Conservation (phyloP, 768 basidiomycete genomes). For the Auricularia sp. region DNA sequence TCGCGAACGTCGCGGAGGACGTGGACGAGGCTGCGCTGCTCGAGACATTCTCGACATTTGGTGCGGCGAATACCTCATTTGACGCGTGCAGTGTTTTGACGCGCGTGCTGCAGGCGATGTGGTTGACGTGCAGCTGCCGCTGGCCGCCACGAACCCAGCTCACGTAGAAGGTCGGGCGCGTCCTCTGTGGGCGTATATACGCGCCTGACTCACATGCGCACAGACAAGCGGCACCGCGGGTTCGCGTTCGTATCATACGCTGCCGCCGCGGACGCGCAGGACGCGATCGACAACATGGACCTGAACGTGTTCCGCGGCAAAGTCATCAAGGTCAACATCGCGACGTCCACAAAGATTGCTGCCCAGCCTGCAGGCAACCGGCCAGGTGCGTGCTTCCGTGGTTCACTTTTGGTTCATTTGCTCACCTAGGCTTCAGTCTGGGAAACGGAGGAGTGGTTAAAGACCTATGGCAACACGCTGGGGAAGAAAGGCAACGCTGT, state of each 20-base stretch:
- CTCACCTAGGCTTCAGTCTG: slow-evolving; percentile 48
- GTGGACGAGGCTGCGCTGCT: slow-evolving; percentile 70
- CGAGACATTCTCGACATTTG: slow-evolving; percentile 79
- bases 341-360: slow-evolving; percentile 68
- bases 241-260: slow-evolving; percentile 89
- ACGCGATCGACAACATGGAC: slow-evolving; percentile 99
- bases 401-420: not conserved
- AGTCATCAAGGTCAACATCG: slow-evolving; percentile 74
- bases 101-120: slow-evolving; percentile 58
- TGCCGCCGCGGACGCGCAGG: slow-evolving; percentile 75
- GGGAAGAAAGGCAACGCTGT: slow-evolving; percentile 17
- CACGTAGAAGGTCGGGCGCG: slow-evolving; percentile 42
- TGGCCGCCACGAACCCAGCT: slow-evolving; percentile 60
- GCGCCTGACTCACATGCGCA: slow-evolving; percentile 6
- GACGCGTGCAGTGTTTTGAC: not conserved
- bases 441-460: slow-evolving; percentile 92
- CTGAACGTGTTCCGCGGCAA: slow-evolving; percentile 76
- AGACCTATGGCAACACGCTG: slow-evolving; percentile 47
- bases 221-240: slow-evolving; percentile 78
- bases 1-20: slow-evolving; percentile 76
- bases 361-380: slow-evolving; percentile 57
- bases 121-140: slow-evolving; percentile 82
- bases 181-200: not conserved
- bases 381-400: slow-evolving; percentile 46
- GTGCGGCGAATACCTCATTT: slow-evolving; percentile 33